Evolutionary conservation across 2,329 filamentous ascomycete genomes (phyloP).

Genomic region (Diaporthe nobilis): DNA sequence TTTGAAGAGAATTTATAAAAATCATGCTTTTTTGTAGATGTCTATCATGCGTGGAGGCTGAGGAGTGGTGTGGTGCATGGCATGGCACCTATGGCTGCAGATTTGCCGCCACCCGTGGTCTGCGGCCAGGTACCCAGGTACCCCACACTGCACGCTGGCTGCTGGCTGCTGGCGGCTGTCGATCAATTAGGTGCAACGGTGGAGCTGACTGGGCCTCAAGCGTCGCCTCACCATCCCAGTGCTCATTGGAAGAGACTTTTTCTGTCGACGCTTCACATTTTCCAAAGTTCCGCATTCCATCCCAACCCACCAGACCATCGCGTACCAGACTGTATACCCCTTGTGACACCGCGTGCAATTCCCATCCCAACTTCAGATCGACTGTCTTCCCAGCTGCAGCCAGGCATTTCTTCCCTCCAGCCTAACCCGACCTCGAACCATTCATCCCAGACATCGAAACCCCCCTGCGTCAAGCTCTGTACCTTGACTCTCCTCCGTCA

Average conservation of each 20-base stretch:
- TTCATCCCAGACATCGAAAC: constrained; percentile 10
- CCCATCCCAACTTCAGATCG: constrained; percentile 25
- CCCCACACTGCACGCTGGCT: constrained; percentile 24
- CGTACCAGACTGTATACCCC: constrained; percentile 9
- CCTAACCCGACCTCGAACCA: neutral
- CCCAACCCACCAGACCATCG: constrained; percentile 30
- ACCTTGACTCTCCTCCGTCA: constrained; percentile 28
- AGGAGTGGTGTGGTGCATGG: neutral
- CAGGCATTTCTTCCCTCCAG: neutral
- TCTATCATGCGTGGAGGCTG: neutral
- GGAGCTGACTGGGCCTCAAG: constrained; percentile 26
- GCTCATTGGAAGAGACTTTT: constrained; percentile 38
- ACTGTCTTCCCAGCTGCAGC: constrained; percentile 23
- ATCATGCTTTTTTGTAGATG: neutral
- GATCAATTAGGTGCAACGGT: constrained; percentile 30
- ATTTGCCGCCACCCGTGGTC: constrained; percentile 6
- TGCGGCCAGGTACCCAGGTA: constrained; percentile 12
- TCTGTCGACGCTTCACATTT: constrained; percentile 38
- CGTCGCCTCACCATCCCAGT: constrained; percentile 27
- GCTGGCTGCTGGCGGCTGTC: constrained; percentile 25
- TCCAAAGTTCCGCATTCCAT: constrained; percentile 30
- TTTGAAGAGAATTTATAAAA: no score
- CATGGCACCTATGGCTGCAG: neutral
- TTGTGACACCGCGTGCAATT: constrained; percentile 29
- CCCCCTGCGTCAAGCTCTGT: constrained; percentile 27